These are phyloP conservation scores for Beauveria medogensis DNA, from an alignment of 2,329 filamentous ascomycete genomes.

Conservation along the genomic window DNA sequence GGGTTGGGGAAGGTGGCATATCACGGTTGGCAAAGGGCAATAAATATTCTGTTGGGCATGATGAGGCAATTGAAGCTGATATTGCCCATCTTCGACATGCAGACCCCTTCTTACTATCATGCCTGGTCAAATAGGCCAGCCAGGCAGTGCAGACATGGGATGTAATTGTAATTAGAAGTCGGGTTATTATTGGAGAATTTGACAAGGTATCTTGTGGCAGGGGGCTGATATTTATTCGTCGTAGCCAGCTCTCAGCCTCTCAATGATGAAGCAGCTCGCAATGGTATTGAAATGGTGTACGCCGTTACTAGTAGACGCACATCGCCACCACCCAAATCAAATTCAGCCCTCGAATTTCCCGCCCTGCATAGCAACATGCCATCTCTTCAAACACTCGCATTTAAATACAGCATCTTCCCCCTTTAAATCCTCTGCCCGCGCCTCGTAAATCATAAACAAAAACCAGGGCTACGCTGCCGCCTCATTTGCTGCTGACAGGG, in stretches of 20 bases:
- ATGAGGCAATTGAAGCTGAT: constrained; percentile 1
- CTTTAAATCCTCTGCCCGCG: neutral
- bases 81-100: neutral
- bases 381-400: neutral
- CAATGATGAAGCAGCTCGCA: no score
- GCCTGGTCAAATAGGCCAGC: neutral
- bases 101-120: neutral
- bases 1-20: no score
- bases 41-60: neutral
- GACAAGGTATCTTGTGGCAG: neutral
- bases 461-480: constrained; percentile 4
- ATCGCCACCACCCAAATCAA: neutral
- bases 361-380: no score
- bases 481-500: constrained; percentile 10
- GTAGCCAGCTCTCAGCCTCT: neutral
- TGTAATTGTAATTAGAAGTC: neutral
- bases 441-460: neutral
- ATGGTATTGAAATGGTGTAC: no score
- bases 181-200: neutral
- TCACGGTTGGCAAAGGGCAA: no score
- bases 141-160: neutral
- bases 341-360: no score
- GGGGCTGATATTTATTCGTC: neutral
- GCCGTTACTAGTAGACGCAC: neutral
- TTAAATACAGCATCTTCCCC: neutral